These are phyloP conservation scores for Rhamnella rubrinervis DNA, from an alignment of 331 rosid species.

Conservation along the genomic window DNA sequence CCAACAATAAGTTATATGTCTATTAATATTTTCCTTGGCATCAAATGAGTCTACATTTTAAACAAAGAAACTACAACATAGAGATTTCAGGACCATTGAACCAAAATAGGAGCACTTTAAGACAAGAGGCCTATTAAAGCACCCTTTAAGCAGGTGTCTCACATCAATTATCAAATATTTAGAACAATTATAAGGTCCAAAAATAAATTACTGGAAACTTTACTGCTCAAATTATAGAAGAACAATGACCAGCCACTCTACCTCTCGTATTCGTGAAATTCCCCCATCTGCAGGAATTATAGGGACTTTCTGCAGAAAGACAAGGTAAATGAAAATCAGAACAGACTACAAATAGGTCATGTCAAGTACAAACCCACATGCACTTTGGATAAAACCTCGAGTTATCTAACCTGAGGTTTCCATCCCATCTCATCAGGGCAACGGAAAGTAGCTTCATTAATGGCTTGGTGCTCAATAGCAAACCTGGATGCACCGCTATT, in stretches of 20 bases:
- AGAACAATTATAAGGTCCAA: slow-evolving; percentile 13
- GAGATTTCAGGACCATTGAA: slow-evolving; percentile 10
- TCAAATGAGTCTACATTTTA: neutral
- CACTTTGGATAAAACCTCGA: neutral
- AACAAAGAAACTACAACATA: neutral
- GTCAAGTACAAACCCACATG: slow-evolving; percentile 13
- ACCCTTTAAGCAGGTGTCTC: neutral
- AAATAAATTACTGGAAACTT: neutral
- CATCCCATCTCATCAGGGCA: slow-evolving; percentile 98
- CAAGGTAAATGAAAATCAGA: slow-evolving; percentile 21
- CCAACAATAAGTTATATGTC: neutral
- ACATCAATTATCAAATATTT: neutral
- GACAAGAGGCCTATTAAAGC: slow-evolving; percentile 6
- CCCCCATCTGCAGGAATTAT: slow-evolving; percentile 74
- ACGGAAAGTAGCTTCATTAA: slow-evolving; percentile 91
- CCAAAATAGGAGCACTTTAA: slow-evolving; percentile 12
- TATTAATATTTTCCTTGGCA: neutral
- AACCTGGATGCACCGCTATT: slow-evolving; percentile 91
- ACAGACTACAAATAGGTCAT: slow-evolving; percentile 13
- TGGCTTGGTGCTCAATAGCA: slow-evolving; percentile 90
- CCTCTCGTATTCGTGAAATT: slow-evolving; percentile 59
- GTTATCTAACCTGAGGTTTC: slow-evolving; percentile 79
- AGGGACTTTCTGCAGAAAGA: slow-evolving; percentile 71
- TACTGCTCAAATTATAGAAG: neutral
- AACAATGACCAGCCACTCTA: slow-evolving; percentile 21